A percentile compares a stretch with the other conserved stretches of the same genome.
Evolutionary conservation across 2,329 filamentous ascomycete genomes (phyloP).

Genomic region (Camptophora hylomeconis): DNA sequence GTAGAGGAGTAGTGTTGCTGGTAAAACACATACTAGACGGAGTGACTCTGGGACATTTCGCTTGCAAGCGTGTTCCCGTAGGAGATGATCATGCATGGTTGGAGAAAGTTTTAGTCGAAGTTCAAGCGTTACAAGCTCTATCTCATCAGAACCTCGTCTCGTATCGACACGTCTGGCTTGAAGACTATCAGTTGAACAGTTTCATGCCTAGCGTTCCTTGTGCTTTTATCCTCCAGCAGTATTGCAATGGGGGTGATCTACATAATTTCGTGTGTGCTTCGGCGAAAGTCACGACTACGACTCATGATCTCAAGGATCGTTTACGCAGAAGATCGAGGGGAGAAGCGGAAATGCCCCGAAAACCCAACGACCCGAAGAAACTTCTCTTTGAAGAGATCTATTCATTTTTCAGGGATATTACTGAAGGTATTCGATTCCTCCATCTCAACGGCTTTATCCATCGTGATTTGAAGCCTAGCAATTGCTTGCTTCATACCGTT

Average conservation of each 20-base stretch:
- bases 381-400: conserved; percentile 85
- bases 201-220: conserved; percentile 90
- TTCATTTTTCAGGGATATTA: conserved; percentile 91
- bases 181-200: conserved; percentile 68
- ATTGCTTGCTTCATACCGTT: conserved; percentile 75
- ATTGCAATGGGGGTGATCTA: conserved; percentile 87
- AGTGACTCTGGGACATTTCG: conserved; percentile 77
- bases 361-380: conserved; percentile 39
- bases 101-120: conserved; percentile 85
- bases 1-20: conserved; percentile 88
- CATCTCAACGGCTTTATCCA: conserved; percentile 91
- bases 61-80: conserved; percentile 92
- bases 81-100: conserved; percentile 91
- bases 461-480: conserved; percentile 88
- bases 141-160: conserved; percentile 93
- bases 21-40: conserved; percentile 86
- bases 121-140: conserved; percentile 79
- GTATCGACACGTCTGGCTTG: conserved; percentile 94
- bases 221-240: conserved; percentile 94
- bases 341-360: conserved; percentile 49
- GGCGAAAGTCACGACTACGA: conserved; percentile 48
- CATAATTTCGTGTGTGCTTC: conserved; percentile 73
- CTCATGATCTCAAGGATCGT: conserved; percentile 78
- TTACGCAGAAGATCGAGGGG: conserved; percentile 72
- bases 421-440: conserved; percentile 77